Percentiles rank a stretch among this genome's conserved stretches.
phyloP scores from a whole-genome alignment of 345 rosid species.

The Gossypioides kirkii region DNA sequence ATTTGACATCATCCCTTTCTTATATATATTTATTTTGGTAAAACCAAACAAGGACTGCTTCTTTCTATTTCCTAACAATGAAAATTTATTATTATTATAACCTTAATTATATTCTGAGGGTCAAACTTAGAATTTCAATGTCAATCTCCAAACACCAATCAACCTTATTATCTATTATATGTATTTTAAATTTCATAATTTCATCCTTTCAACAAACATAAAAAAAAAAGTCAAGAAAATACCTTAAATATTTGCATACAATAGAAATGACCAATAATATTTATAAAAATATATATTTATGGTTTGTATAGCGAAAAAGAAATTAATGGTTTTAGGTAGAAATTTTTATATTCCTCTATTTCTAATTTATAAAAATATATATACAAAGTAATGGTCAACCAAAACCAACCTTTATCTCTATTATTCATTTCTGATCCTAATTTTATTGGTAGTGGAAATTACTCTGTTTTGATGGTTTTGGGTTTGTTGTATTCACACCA shows the following conservation, averaged over 20 bases:
- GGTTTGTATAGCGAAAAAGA: not conserved
- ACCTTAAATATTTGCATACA: not conserved
- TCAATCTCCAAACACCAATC: not conserved
- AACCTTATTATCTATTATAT: not conserved
- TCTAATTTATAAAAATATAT: too few species aligned
- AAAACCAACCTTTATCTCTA: not conserved
- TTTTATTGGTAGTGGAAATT: not conserved
- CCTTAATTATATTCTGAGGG: not conserved
- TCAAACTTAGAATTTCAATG: constrained; percentile 1
- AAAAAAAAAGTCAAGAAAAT: not conserved
- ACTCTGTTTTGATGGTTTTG: not conserved
- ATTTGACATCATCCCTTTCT: not conserved
- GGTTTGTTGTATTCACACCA: not conserved
- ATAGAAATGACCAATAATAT: too few species aligned
- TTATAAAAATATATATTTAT: too few species aligned
- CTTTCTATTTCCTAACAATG: not conserved
- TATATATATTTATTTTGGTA: too few species aligned
- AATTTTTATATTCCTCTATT: too few species aligned
- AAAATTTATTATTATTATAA: too few species aligned
- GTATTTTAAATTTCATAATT: not conserved
- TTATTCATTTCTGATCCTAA: not conserved
- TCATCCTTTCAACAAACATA: not conserved
- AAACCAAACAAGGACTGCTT: not conserved
- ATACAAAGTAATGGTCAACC: not conserved
- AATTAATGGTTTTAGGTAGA: too few species aligned